Base-by-base conservation (phyloP, 2,329 filamentous ascomycete species). In the Scedosporium boydii region DNA sequence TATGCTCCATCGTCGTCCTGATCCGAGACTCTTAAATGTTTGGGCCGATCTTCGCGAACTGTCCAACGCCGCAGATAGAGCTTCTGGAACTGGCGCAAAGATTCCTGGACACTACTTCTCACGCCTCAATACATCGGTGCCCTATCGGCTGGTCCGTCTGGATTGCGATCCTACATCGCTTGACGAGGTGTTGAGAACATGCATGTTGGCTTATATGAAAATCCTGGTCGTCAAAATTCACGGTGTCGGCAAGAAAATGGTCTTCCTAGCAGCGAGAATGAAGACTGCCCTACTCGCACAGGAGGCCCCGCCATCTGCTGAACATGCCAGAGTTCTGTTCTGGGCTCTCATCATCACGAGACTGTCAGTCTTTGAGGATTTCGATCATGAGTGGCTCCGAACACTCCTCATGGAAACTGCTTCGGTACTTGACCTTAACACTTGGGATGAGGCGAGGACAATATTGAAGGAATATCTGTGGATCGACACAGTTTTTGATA, bases 1-100 rank as follows among this genome's bases (percentile, higher is more conserved):
- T 12, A 27, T 16, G 57, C 21, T 59, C 4, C 26, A 6, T 6
- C 23, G 64, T 26, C 62, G 34, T 1, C 64, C 59, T 1, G 67
- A 71, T 44, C 60, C 60, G 6, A 65, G 64, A 10, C 63, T 71
- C 0, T 18, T 67, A 2, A 65, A 68, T 27, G 58, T 68, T 9
- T 69, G 68, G 66, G 61, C 64, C 18, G 69, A 70, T 58, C 58
- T 71, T 0, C 65, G 59, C 2, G 65, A 68, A n/a, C 69, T 70
- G 41, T 64, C 69, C 1, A 62, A 42, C 6, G 64, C 65, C 1
- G 66, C 67, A 26, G 69, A 71, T 56, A 58, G 67, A 3, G 66
- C 66, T 7, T 64, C 63, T 2, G 63, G 65, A 18, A 67, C 68
- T 1, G 64, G 65, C 4, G 56, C 59, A 12, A 68, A 66, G 58